These are phyloP conservation scores for Neltuma alba DNA, from an alignment of 306 rosid genomes.

Conservation along the genomic window DNA sequence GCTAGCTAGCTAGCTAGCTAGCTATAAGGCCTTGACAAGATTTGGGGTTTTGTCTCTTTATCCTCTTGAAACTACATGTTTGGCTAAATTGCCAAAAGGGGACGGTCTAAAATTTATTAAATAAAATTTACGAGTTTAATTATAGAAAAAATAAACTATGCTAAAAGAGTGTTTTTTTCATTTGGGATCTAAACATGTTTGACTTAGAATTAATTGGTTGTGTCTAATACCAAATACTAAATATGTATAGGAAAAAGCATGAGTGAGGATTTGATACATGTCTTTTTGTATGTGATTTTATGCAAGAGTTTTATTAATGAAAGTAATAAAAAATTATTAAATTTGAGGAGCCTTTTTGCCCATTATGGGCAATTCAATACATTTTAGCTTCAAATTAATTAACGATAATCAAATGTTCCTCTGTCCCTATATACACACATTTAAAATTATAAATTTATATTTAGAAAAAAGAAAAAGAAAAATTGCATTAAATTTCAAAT, in stretches of 20 bases:
- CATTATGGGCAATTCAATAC: neutral
- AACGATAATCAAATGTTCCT: neutral
- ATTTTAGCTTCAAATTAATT: neutral
- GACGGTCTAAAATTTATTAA: neutral
- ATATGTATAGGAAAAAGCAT: neutral
- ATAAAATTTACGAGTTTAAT: neutral
- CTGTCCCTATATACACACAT: no score
- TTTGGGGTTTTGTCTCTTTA: constrained; percentile 15
- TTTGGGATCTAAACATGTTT: neutral
- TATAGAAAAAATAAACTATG: neutral
- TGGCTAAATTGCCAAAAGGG: neutral
- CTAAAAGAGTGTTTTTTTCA: neutral
- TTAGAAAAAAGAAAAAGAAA: no score
- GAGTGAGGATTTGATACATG: neutral
- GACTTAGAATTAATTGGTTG: neutral
- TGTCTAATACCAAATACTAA: neutral
- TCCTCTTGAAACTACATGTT: constrained; percentile 18
- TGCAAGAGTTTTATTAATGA: neutral
- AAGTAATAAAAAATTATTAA: neutral
- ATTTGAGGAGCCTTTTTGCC: neutral
- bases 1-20: neutral
- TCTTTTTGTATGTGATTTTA: neutral
- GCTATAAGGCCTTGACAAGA: neutral
- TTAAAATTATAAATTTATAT: no score
- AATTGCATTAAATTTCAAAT: no score